Conservation (phyloP, 306 rosid species). For the Dalbergia oliveri region DNA sequence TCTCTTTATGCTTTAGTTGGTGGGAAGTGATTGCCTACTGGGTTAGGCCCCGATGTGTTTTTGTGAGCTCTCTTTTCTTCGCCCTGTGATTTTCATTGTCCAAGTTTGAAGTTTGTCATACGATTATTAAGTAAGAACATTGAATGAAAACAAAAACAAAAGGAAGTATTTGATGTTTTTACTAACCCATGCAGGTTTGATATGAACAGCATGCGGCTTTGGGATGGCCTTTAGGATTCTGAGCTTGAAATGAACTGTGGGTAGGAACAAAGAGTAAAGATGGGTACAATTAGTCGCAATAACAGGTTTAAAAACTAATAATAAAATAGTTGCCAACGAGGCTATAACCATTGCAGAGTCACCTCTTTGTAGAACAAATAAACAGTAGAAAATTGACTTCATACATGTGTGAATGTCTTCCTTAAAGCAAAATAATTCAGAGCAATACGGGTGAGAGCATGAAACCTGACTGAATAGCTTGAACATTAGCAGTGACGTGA, state of each 20-base stretch:
- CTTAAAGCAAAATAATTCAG: neutral
- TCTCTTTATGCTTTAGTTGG: slow-evolving; percentile 60
- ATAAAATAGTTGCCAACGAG: no score
- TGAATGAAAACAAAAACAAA: neutral
- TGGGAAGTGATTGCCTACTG: slow-evolving; percentile 79
- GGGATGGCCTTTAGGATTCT: slow-evolving; percentile 49
- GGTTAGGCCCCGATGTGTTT: slow-evolving; percentile 85
- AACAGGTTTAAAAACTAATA: no score
- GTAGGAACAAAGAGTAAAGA: slow-evolving; percentile 35
- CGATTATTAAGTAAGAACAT: neutral
- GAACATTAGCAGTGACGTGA: slow-evolving; percentile 47
- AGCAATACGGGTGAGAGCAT: slow-evolving; percentile 1
- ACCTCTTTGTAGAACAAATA: neutral
- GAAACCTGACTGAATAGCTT: slow-evolving; percentile 65
- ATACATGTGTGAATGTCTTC: neutral
- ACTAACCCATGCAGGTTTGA: slow-evolving; percentile 57
- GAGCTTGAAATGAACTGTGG: slow-evolving; percentile 66
- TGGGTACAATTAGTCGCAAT: slow-evolving; percentile 7
- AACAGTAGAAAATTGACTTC: neutral
- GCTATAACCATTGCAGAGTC: slow-evolving; percentile 7
- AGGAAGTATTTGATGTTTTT: neutral
- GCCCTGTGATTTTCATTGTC: slow-evolving; percentile 52
- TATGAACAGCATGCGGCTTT: slow-evolving; percentile 49
- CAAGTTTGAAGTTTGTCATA: slow-evolving; percentile 2
- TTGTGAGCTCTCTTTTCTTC: slow-evolving; percentile 59